These are phyloP conservation scores for Fusarium agapanthi DNA, from an alignment of 2,329 filamentous ascomycete genomes.

Conservation along the genomic window DNA sequence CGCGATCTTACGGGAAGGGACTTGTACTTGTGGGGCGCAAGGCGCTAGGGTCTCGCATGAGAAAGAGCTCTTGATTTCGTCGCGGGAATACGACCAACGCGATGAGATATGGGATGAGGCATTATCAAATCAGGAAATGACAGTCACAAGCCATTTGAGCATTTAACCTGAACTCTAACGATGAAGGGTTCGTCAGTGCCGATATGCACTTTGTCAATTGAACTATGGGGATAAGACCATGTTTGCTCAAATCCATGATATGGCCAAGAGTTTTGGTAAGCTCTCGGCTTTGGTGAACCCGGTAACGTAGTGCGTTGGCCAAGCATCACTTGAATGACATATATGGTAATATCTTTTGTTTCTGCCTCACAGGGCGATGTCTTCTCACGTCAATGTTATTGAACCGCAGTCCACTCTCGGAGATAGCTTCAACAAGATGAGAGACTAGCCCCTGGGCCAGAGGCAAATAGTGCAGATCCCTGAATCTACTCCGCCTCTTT, in stretches of 20 bases:
- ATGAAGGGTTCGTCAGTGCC: neutral
- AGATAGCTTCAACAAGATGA: neutral
- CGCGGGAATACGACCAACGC: slow-evolving; percentile 23
- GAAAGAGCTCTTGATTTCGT: neutral
- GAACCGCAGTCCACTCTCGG: neutral
- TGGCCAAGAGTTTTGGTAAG: slow-evolving; percentile 24
- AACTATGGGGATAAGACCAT: slow-evolving; percentile 2
- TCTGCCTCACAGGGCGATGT: slow-evolving; percentile 1
- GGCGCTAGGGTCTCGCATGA: slow-evolving; percentile 17
- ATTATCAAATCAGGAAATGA: neutral
- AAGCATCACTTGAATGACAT: slow-evolving; percentile 5
- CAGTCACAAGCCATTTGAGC: neutral
- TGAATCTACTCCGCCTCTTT: slow-evolving; percentile 16
- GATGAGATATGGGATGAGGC: neutral
- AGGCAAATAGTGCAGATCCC: slow-evolving; percentile 4
- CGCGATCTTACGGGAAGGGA: neutral
- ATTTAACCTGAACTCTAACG: neutral
- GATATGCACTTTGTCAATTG: neutral
- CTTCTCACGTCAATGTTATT: neutral
- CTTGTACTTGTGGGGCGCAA: slow-evolving; percentile 15
- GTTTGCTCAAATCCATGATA: slow-evolving; percentile 18
- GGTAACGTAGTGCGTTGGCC: slow-evolving; percentile 20
- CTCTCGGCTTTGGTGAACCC: slow-evolving; percentile 15
- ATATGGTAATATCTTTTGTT: neutral
- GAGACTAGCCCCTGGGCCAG: neutral